Percentiles rank a stretch among this genome's conserved stretches.
Evolutionary conservation across 2,329 filamentous ascomycete species (phyloP).

Genomic region (Pezicula radicicola): DNA sequence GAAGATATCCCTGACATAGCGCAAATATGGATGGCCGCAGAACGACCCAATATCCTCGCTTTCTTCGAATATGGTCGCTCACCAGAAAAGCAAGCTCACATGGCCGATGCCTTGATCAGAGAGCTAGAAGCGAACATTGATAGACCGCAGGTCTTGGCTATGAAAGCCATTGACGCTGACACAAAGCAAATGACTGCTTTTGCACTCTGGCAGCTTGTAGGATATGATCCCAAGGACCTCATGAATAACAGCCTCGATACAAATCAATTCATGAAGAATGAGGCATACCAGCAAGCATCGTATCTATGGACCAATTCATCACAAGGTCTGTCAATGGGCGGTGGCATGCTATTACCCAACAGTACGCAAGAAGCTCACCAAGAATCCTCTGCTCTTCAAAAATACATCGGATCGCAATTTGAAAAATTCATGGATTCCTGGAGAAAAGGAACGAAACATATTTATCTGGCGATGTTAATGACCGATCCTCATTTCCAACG

Average conservation of each 20-base stretch:
- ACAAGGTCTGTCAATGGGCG: no score
- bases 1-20: background rate
- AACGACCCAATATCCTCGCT: background rate
- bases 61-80: background rate
- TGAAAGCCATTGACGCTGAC: background rate
- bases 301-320: no score
- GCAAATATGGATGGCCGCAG: background rate
- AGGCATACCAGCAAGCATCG: no score
- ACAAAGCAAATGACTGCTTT: background rate
- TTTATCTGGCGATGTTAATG: conserved; percentile 9
- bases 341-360: no score
- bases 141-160: background rate
- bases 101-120: background rate
- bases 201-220: background rate
- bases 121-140: no score
- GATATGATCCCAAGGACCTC: background rate
- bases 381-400: no score
- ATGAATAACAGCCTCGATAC: background rate
- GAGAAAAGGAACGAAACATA: conserved; percentile 6
- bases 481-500: conserved; percentile 11
- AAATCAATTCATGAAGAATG: background rate
- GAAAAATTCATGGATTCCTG: background rate
- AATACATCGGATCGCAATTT: background rate
- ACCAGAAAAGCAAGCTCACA: background rate
- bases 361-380: background rate